Percentiles rank a stretch among this genome's conserved stretches.
phyloP scores from a whole-genome alignment of 176 grass and related monocot genomes.

The Juncus effusus region DNA sequence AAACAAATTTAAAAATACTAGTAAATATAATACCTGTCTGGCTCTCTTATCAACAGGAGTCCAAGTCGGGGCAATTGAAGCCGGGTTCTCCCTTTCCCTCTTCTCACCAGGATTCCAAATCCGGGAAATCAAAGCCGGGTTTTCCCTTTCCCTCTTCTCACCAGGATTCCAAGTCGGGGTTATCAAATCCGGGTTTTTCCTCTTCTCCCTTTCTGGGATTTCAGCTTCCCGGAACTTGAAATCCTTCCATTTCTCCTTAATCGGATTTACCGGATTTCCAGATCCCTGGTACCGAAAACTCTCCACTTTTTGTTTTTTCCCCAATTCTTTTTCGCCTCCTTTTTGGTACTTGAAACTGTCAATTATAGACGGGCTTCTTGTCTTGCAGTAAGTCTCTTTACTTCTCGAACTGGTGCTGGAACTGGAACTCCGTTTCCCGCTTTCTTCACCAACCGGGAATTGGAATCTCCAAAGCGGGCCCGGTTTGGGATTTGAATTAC shows the following conservation, averaged over 20 bases:
- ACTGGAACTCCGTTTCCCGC: slow-evolving; percentile 39
- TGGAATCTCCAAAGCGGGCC: slow-evolving; percentile 46
- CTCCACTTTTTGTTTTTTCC: slow-evolving; percentile 33
- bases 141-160: slow-evolving; percentile 30
- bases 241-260: slow-evolving; percentile 40
- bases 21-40: slow-evolving; percentile 51
- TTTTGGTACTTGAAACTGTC: slow-evolving; percentile 54
- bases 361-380: slow-evolving; percentile 43
- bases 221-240: slow-evolving; percentile 33
- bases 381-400: slow-evolving; percentile 37
- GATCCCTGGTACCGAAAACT: slow-evolving; percentile 22
- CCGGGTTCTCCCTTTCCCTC: slow-evolving; percentile 32
- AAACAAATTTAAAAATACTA: not conserved
- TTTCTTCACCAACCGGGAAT: slow-evolving; percentile 45
- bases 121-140: slow-evolving; percentile 28
- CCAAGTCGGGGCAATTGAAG: slow-evolving; percentile 44
- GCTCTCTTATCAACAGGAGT: slow-evolving; percentile 93
- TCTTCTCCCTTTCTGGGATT: slow-evolving; percentile 33
- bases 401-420: slow-evolving; percentile 31
- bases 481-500: slow-evolving; percentile 21
- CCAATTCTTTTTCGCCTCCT: slow-evolving; percentile 30
- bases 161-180: not conserved
- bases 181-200: slow-evolving; percentile 30
- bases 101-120: slow-evolving; percentile 19
- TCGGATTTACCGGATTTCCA: slow-evolving; percentile 32